Evolutionary conservation across 1,139 yeast species (phyloP), one percentile per base, ranked within the genome.

Genomic region (Blastobotrys illinoisensis): DNA sequence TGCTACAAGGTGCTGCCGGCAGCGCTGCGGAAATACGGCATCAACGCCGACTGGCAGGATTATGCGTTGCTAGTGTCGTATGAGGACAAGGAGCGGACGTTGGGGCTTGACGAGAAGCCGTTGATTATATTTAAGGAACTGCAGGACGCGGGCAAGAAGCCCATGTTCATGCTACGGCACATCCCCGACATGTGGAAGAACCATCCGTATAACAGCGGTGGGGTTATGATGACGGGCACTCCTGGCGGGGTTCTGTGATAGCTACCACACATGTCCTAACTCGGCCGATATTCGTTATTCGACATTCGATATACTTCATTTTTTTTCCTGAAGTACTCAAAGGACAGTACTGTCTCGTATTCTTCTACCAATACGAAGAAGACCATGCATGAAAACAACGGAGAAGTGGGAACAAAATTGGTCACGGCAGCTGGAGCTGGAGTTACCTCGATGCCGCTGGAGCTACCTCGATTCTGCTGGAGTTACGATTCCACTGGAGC

Each of bases 131-230:
- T 89, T 68, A 88, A 89, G 68, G 96, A 87, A 65, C 74, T 93
- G 49, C 93, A 85, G 66, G 96, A 88, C 60, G 79, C 84, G 58
- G 97, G 97, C 1, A 79, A 86, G 62, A 89, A 87, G 64, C 98
- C 99, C 0, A 89, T 96, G 1, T 90, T 91, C 57, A 91, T 91
- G 97, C 78, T 91, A 54, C 74, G 98, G 60, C 95, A 88, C 63
- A 78, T 86, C 56, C 95, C 91, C 40, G 83, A 69, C 19, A 52
- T 55, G 50, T 62, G 61, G 47, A 49, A 44, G 19, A 26, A 46
- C 46, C 55, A 49, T 14, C 46, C 21, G 21, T 19, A 51, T 18
- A 46, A 19, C 48, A 60, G 55, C 24, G 62, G 58, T 43, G 58
- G 71, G 11, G 66, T 66, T 43, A 64, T 66, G 4, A 69, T 67